Conservation (phyloP, 495 filamentous ascomycete species). For the Annulohypoxylon maeteangense region DNA sequence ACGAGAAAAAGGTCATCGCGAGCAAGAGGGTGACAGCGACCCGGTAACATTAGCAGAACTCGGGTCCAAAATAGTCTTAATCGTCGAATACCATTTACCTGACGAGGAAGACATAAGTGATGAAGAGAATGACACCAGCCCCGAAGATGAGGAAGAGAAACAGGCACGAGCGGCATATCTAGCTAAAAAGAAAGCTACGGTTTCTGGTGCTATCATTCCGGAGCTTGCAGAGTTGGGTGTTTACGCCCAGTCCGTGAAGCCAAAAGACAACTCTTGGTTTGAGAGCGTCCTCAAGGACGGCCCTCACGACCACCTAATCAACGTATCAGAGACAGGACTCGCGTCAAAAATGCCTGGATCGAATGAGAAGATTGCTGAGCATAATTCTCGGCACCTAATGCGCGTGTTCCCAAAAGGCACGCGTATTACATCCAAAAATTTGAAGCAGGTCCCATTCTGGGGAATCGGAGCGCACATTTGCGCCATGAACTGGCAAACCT, state of each 20-base stretch:
- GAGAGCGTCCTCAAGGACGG: constrained; percentile 52
- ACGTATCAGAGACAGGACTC: constrained; percentile 64
- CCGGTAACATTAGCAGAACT: constrained; percentile 60
- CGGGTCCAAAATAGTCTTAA: constrained; percentile 63
- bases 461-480: constrained; percentile 64
- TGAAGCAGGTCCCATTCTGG: constrained; percentile 63
- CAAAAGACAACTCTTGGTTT: constrained; percentile 63
- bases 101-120: constrained; percentile 51
- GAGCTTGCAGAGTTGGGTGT: constrained; percentile 65
- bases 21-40: constrained; percentile 50
- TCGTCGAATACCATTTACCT: constrained; percentile 65
- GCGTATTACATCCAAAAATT: constrained; percentile 64
- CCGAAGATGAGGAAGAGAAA: constrained; percentile 55
- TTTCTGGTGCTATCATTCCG: constrained; percentile 57
- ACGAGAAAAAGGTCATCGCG: constrained; percentile 53
- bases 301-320: constrained; percentile 67
- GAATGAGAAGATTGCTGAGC: constrained; percentile 54
- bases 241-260: constrained; percentile 68
- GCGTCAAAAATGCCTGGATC: constrained; percentile 49
- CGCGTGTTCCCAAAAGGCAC: constrained; percentile 67
- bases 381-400: constrained; percentile 65
- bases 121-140: constrained; percentile 30
- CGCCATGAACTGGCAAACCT: constrained; percentile 69
- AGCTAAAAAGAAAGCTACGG: constrained; percentile 52
- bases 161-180: constrained; percentile 53